Evolutionary conservation across 305 asterid species (phyloP), one percentile per base, ranked within the genome.

Genomic region (Lippia alba): DNA sequence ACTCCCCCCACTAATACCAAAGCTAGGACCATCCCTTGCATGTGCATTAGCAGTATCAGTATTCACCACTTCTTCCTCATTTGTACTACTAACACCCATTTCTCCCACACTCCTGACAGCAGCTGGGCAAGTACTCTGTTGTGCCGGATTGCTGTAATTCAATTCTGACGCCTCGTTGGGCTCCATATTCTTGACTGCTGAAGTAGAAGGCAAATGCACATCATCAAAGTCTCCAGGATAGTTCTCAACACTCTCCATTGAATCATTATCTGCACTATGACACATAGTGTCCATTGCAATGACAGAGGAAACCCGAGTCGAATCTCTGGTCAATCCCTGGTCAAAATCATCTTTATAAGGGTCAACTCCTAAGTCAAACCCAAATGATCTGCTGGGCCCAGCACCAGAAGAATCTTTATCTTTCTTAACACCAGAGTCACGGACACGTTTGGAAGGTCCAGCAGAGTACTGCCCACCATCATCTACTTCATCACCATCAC

Each of bases 221-320:
- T 95, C 99, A 73, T 85, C 96, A 60, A 87, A 80, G 72, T 92
- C 92, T 65, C 87, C 91, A 49, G 97, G 99, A 71, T 71, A 83
- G 67, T 95, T 92, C 78, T 95, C 99, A 73, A 95, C 99, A 54
- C 99, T 95, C 76, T 95, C 99, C 97, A 92, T 92, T 8, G 99
- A 95, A 83, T 92, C 96, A 66, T 81, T 83, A 79, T 86, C 89
- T 68, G 83, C 88, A 71, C 87, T 69, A 62, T 84, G 93, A 76
- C 79, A 81, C 48, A 92, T 12, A 6, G 98, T 92, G 81, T 95
- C 96, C 99, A 95, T 95, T 33, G 97, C 99, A 80, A 92, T 89
- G 64, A 95, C 96, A 39, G 99, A 95, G 72, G 97, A 92, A 73
- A 61, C 96, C 11, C 48, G 96, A 57, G 96, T 71, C n/a, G 92